phyloP scores from a whole-genome alignment of 2,329 filamentous ascomycete species.

The Trichoderma afroharzianum region DNA sequence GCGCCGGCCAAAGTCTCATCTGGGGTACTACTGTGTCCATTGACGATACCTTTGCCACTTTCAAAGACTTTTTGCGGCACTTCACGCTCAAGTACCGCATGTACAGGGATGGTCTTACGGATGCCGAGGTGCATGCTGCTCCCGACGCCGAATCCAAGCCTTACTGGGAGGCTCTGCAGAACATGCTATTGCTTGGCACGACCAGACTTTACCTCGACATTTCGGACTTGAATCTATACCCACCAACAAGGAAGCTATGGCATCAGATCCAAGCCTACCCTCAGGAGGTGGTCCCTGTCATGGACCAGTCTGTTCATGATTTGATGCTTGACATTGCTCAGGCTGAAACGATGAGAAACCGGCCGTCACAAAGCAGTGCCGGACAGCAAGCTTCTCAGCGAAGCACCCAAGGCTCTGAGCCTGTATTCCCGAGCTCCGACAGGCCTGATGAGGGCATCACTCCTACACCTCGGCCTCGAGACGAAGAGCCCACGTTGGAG shows the following conservation, averaged over 20 bases:
- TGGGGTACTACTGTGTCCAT: slow-evolving; percentile 98
- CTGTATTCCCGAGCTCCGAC: slow-evolving; percentile 78
- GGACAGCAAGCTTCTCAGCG: slow-evolving; percentile 43
- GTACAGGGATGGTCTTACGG: slow-evolving; percentile 79
- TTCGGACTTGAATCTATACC: slow-evolving; percentile 86
- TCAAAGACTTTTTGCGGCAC: slow-evolving; percentile 89
- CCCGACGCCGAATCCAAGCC: slow-evolving; percentile 74
- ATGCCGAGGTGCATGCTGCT: slow-evolving; percentile 66
- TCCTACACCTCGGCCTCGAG: slow-evolving; percentile 37
- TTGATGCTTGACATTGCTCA: slow-evolving; percentile 86
- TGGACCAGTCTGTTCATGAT: slow-evolving; percentile 94
- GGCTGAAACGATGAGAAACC: slow-evolving; percentile 69
- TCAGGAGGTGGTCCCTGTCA: slow-evolving; percentile 91
- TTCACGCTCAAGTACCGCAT: slow-evolving; percentile 93
- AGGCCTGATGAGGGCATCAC: slow-evolving; percentile 45
- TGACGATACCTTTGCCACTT: slow-evolving; percentile 77
- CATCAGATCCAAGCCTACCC: slow-evolving; percentile 93
- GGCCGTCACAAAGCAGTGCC: slow-evolving; percentile 57
- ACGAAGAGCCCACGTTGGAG: slow-evolving; percentile 61
- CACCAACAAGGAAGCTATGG: slow-evolving; percentile 89
- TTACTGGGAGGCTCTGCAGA: slow-evolving; percentile 80
- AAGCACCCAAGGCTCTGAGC: slow-evolving; percentile 64
- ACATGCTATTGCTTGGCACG: slow-evolving; percentile 84
- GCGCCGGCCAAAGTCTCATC: slow-evolving; percentile 75
- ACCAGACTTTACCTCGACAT: slow-evolving; percentile 84